Base-by-base conservation (phyloP, 148 eudicot species). In the Cornus controversa region DNA sequence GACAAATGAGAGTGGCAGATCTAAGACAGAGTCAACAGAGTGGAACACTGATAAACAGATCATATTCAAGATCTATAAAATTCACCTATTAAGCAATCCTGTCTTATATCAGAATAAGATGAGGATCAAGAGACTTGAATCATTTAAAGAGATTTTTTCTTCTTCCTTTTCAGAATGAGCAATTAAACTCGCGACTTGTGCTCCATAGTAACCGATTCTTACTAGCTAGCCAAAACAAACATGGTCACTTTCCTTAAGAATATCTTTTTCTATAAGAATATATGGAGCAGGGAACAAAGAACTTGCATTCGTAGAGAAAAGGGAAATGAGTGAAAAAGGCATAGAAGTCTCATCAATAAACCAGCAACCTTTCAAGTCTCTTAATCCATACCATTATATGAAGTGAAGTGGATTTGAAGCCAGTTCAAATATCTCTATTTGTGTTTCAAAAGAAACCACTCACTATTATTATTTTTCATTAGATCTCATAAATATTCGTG, bases 1-100 rank as follows among this genome's bases (percentile, higher is more conserved):
- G 60, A 58, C 11, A 7, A 25, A 62, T 58, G 4, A 23, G n/a
- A 36, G n/a, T 31, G 0, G n/a, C 13, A 15, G 36, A 67, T 16
- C 36, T 67, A 29, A 5, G 24, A 50, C 3, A 50, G 20, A 50
- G 57, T 11, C 20, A 16, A 11, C 57, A 15, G 3, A 50, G 18
- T 67, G 22, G 23, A 73, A 34, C 23, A 36, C 45, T 20, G 24
- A 60, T 45, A 40, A 70, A 40, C 62, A 75, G 60, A 73, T 73
- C 11, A 27, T 57, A 34, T 58, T 9, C 10, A 74, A 14, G 22
- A n/a, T n/a, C n/a, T n/a, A n/a, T n/a, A n/a, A n/a, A n/a, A n/a
- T n/a, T n/a, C n/a, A n/a, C n/a, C n/a, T n/a, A n/a, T n/a, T n/a
- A n/a, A n/a, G n/a, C n/a, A n/a, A n/a, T n/a, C n/a, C n/a, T 6